Evolutionary conservation across 306 rosid genomes (phyloP), one percentile per base, ranked within the genome.

Genomic region (Rosa multiflora): DNA sequence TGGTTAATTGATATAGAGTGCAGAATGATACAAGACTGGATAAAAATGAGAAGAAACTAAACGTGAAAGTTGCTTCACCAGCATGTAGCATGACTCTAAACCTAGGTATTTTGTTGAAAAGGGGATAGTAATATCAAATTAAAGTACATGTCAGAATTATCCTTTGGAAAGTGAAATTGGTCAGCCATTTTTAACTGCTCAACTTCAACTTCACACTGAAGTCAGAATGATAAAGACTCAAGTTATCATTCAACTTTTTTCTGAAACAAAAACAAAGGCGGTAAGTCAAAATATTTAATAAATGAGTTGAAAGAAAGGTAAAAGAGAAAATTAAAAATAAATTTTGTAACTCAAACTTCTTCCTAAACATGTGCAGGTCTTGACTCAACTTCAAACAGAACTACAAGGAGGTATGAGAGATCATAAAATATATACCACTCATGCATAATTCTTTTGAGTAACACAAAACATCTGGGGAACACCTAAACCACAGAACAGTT

Each of bases 351-450:
- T 59, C 46, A 61, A 26, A 75, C 40, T 32, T 48, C 62, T 42
- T 43, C 71, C 52, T 21, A 74, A 46, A 75, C 46, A 75, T 11
- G 10, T 44, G 48, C 8, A 32, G 48, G 58, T 63, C 37, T 32
- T 6, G 14, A 47, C 62, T 10, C n/a, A 3, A 32, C 62, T 39
- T 63, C 47, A 37, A 18, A 64, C 21, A 63, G 39, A 76, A 63
- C 17, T 32, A 75, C 29, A 62, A 26, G 70, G 32, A 17, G 72
- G 79, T 37, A 26, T 10, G 20, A 59, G 73, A 76, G 67, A 72
- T 64, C 77, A 53, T 44, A 43, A 48, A 23, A 79, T 35, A 44
- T 71, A 74, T 42, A 71, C 85, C 85, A 43, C 49, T 37, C 59
- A 77, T 74, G 79, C 71, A 59, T 32, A 75, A 10, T 44, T 52